Evolutionary conservation across 1,284 basidiomycete species (phyloP).

Genomic region (Pseudozyma hubeiensis): DNA sequence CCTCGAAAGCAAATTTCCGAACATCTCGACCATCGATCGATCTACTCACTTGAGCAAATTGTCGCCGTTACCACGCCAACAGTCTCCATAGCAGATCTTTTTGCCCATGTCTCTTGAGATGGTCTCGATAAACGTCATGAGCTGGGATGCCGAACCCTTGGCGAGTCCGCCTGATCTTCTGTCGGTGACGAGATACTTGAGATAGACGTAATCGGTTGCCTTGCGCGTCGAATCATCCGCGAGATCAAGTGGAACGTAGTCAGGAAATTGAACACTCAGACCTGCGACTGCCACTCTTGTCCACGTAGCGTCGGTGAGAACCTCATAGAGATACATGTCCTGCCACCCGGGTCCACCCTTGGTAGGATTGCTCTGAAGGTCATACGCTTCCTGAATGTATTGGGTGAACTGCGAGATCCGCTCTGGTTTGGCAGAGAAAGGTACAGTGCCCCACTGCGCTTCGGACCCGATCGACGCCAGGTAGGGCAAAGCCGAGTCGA

Average conservation of each 20-base stretch:
- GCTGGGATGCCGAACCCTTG: constrained; percentile 23
- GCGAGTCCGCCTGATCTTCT: constrained; percentile 22
- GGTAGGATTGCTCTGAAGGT: neutral
- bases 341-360: constrained; percentile 6
- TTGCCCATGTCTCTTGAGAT: constrained; percentile 11
- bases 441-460: constrained; percentile 47
- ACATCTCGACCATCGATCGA: too few species aligned
- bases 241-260: constrained; percentile 18
- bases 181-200: constrained; percentile 43
- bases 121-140: constrained; percentile 14
- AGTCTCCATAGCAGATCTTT: constrained; percentile 33
- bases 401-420: neutral
- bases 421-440: constrained; percentile 27
- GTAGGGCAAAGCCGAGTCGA: constrained; percentile 50
- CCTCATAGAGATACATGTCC: constrained; percentile 22
- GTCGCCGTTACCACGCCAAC: constrained; percentile 46
- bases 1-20: too few species aligned
- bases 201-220: constrained; percentile 26
- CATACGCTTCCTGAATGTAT: constrained; percentile 21
- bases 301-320: constrained; percentile 20
- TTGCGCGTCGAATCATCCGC: neutral
- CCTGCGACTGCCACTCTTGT: constrained; percentile 25
- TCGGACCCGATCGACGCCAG: constrained; percentile 49
- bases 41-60: constrained; percentile 32
- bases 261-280: constrained; percentile 10